phyloP scores from a whole-genome alignment of 176 grass and related monocot species.

The Alopecurus myosuroides region DNA sequence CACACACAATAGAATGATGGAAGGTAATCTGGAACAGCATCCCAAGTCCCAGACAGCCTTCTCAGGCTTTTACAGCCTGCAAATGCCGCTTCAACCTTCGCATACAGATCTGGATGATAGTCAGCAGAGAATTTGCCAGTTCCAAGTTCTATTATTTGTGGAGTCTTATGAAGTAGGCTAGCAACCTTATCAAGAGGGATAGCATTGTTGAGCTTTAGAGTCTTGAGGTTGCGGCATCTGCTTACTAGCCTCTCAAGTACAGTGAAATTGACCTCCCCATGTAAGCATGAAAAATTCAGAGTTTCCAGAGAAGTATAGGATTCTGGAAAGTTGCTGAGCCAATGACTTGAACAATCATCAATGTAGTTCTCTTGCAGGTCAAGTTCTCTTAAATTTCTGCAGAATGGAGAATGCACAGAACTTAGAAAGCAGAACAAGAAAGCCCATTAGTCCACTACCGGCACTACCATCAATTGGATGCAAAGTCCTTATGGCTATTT shows the following conservation, averaged over 20 bases:
- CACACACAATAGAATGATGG: conserved; percentile 60
- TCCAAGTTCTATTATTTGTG: conserved; percentile 53
- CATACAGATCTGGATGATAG: conserved; percentile 44
- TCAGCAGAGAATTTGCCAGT: conserved; percentile 42
- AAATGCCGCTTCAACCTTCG: conserved; percentile 46
- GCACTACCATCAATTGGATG: not conserved
- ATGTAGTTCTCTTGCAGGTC: conserved; percentile 50
- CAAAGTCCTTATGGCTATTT: not conserved
- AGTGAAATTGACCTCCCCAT: conserved; percentile 41
- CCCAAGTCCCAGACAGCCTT: conserved; percentile 56
- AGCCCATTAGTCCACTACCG: not conserved
- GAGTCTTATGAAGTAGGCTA: conserved; percentile 38
- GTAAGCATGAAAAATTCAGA: conserved; percentile 16
- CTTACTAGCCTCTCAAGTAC: conserved; percentile 47
- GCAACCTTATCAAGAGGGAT: conserved; percentile 58
- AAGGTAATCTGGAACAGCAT: conserved; percentile 36
- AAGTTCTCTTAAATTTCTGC: conserved; percentile 52
- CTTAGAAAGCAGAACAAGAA: conserved; percentile 11
- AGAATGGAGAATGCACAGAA: not conserved
- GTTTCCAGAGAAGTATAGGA: conserved; percentile 40
- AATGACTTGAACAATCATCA: conserved; percentile 52
- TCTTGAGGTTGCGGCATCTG: conserved; percentile 58
- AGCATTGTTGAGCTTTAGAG: conserved; percentile 42
- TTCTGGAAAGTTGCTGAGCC: conserved; percentile 47
- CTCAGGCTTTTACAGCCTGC: conserved; percentile 47